Percentiles rank a stretch among this genome's conserved stretches.
These are phyloP conservation scores for Fragaria nilgerrensis DNA, from an alignment of 306 rosid species.

Conservation along the genomic window DNA sequence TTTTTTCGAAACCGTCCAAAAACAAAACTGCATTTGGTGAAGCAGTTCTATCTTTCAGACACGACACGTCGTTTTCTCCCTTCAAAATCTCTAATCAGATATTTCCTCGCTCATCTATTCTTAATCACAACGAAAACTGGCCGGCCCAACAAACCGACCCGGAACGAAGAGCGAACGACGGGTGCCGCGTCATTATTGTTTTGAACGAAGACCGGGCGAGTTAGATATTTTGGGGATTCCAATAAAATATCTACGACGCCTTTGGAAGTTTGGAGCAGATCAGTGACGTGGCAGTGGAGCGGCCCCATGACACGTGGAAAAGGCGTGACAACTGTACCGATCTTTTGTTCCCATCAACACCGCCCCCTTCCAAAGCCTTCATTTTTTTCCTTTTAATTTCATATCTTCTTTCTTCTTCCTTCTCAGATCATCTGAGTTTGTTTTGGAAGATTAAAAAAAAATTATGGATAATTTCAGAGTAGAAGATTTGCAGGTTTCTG, in stretches of 20 bases:
- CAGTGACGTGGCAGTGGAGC: slow-evolving; percentile 50
- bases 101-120: neutral
- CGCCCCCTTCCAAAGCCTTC: slow-evolving; percentile 1
- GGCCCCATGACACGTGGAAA: slow-evolving; percentile 81
- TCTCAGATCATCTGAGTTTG: neutral
- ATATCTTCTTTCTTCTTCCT: neutral
- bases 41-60: too few relatives aligned
- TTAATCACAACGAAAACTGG: neutral
- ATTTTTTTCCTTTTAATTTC: neutral
- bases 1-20: too few relatives aligned
- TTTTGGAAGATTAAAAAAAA: neutral
- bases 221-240: slow-evolving; percentile 55
- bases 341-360: slow-evolving; percentile 41
- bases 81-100: neutral
- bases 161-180: neutral
- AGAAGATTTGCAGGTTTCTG: slow-evolving; percentile 20
- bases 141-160: neutral
- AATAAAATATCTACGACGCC: slow-evolving; percentile 51
- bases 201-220: neutral
- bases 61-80: neutral
- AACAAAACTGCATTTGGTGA: neutral
- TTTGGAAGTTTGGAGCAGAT: neutral
- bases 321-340: slow-evolving; percentile 58
- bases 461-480: slow-evolving; percentile 28
- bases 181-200: neutral